Evolutionary conservation across 1,139 yeast genomes (phyloP).

Genomic region (Martiniozyma asiatica): DNA sequence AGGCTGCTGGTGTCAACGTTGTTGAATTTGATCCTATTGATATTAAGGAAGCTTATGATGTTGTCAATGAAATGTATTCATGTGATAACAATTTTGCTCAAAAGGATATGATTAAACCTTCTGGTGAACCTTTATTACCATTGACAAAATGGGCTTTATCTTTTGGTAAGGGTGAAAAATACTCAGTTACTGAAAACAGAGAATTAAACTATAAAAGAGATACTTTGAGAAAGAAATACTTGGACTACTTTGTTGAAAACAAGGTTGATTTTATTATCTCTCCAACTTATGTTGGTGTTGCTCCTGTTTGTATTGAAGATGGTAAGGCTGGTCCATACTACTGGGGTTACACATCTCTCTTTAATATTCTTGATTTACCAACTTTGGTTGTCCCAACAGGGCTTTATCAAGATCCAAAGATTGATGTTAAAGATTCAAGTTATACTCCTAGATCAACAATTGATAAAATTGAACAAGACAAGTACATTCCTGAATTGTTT

Average conservation of each 20-base stretch:
- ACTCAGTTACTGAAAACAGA: conserved; percentile 35
- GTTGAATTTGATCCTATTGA: conserved; percentile 41
- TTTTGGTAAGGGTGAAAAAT: conserved; percentile 43
- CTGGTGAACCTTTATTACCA: conserved; percentile 56
- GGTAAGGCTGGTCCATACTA: conserved; percentile 48
- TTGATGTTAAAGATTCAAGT: conserved; percentile 18
- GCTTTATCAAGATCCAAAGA: conserved; percentile 36
- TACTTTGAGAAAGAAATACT: conserved; percentile 40
- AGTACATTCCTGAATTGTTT: conserved; percentile 29
- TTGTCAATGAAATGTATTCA: conserved; percentile 36
- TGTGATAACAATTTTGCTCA: conserved; percentile 54
- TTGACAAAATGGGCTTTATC: conserved; percentile 50
- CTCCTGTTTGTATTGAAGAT: conserved; percentile 36
- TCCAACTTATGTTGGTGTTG: conserved; percentile 62
- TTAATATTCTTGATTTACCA: conserved; percentile 55
- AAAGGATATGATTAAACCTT: conserved; percentile 34
- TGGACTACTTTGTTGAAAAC: conserved; percentile 37
- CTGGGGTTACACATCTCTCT: conserved; percentile 69
- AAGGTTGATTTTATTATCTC: conserved; percentile 56
- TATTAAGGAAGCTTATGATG: conserved; percentile 37
- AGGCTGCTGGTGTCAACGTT: conserved; percentile 33
- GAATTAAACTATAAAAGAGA: conserved; percentile 40
- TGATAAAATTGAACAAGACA: conserved; percentile 32
- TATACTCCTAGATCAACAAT: conserved; percentile 28
- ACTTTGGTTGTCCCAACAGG: conserved; percentile 53